Evolutionary conservation across 768 basidiomycete species (phyloP), one percentile per base, ranked within the genome.

Genomic region (Suillus subalutaceus): DNA sequence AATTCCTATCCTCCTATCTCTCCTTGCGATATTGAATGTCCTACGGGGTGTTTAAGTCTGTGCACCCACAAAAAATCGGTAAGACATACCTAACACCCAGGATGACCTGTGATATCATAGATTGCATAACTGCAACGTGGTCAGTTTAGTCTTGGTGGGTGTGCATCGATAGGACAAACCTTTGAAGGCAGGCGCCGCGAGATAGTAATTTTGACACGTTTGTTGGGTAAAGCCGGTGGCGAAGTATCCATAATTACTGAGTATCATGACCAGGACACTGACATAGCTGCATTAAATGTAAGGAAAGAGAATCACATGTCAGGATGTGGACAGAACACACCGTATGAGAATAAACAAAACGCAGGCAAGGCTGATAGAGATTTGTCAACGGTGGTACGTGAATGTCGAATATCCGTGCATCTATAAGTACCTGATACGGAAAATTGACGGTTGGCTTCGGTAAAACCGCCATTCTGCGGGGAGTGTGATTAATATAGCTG

Each of bases 71-170:
- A 50, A 0, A 6, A 26, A 1, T 2, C 0, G 10, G 8, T 4
- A 16, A 6, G 2, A 4, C 62, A 20, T 73, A 87, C 89, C 89
- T 82, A 59, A 88, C 74, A 9, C 85, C 89, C 48, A 91, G 72
- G 63, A 91, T 90, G 7, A 82, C 77, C 71, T 91, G 89, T 6
- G 89, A 90, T 55, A 88, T 78, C 84, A 87, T 86, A 0, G 80
- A 78, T 74, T 91, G 90, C 6, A 89, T 20, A 4, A 87, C 90
- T 91, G 65, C 15, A 63, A 52, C 10, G 2, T 18, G 18, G 50
- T 26, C 23, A 65, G 68, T 23, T 73, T 63, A 37, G 10, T n/a
- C 18, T 6, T 58, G 13, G 53, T 20, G 5, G 1, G 2, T 30
- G 16, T 52, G 23, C 62, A 15, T 26, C 37, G 40, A 26, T 9